Evolutionary conservation across 2,329 filamentous ascomycete genomes (phyloP).

Genomic region (Diaporthe vexans): DNA sequence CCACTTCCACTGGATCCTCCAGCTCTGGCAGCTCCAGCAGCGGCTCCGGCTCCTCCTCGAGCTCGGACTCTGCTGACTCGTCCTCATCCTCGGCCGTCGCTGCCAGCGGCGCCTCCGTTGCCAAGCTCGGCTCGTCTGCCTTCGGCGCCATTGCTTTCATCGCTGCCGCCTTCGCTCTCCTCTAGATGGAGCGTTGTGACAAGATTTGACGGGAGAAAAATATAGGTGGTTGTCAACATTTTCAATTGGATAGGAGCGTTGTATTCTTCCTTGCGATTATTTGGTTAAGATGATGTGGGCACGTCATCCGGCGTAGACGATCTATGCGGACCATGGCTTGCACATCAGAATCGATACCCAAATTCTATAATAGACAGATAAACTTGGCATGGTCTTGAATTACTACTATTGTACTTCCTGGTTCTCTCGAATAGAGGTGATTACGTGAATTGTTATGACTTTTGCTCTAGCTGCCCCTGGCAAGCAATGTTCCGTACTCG

Average conservation of each 20-base stretch:
- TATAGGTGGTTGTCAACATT: neutral
- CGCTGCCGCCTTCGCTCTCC: conserved; percentile 38
- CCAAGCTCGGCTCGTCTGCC: conserved; percentile 39
- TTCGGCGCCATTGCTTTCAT: conserved; percentile 39
- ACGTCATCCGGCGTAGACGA: neutral
- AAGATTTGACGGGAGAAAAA: neutral
- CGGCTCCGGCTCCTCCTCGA: conserved; percentile 46
- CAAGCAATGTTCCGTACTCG: neutral
- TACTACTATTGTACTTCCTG: neutral
- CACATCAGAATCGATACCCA: conserved; percentile 35
- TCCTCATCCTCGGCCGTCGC: conserved; percentile 31
- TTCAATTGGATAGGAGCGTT: conserved; percentile 9
- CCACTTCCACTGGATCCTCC: conserved; percentile 77
- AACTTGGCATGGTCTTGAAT: conserved; percentile 20
- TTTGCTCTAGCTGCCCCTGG: too few species aligned
- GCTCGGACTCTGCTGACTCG: conserved; percentile 7
- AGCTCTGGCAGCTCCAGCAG: conserved; percentile 42
- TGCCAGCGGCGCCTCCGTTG: conserved; percentile 38
- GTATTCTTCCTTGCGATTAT: neutral
- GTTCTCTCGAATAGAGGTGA: neutral
- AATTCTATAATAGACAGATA: conserved; percentile 34
- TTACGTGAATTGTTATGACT: neutral
- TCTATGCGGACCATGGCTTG: conserved; percentile 11
- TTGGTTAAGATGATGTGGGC: conserved; percentile 25
- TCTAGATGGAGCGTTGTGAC: conserved; percentile 5